These are phyloP conservation scores for Amborella trichopoda DNA, from an alignment of 164 flowering plant species.

Conservation along the genomic window DNA sequence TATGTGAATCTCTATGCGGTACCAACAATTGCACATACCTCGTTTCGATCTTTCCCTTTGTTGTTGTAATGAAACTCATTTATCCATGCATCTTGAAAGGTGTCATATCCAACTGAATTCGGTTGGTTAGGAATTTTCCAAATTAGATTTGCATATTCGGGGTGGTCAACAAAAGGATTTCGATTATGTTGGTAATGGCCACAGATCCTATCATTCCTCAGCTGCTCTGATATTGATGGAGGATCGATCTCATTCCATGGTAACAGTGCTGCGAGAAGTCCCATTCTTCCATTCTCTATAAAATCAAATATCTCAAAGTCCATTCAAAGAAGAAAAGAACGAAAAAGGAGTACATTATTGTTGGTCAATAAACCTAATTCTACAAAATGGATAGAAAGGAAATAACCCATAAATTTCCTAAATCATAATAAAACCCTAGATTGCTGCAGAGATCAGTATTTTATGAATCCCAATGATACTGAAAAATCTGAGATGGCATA, in stretches of 20 bases:
- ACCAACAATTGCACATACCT: slow-evolving; percentile 8
- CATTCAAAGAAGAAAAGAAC: not conserved
- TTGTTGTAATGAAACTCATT: slow-evolving; percentile 17
- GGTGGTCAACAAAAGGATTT: slow-evolving; percentile 51
- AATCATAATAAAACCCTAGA: too few relatives aligned
- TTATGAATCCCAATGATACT: too few relatives aligned
- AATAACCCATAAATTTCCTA: too few relatives aligned
- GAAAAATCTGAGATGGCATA: too few relatives aligned
- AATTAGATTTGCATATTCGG: slow-evolving; percentile 36
- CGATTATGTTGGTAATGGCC: slow-evolving; percentile 39
- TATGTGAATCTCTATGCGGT: too few relatives aligned
- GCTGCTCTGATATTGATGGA: slow-evolving; percentile 36
- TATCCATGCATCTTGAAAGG: slow-evolving; percentile 13
- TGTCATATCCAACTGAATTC: slow-evolving; percentile 1
- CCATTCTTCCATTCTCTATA: slow-evolving; percentile 36
- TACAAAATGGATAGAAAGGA: too few relatives aligned
- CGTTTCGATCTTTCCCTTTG: slow-evolving; percentile 16
- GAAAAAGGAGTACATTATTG: not conserved
- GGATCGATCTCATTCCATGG: slow-evolving; percentile 46
- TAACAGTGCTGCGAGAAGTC: slow-evolving; percentile 30
- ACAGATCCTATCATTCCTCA: slow-evolving; percentile 41
- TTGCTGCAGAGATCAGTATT: too few relatives aligned
- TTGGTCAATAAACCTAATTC: too few relatives aligned
- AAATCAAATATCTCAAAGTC: not conserved
- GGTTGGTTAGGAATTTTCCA: slow-evolving; percentile 18